phyloP scores from a whole-genome alignment of 2,329 filamentous ascomycete species.

The Polychaeton citri region DNA sequence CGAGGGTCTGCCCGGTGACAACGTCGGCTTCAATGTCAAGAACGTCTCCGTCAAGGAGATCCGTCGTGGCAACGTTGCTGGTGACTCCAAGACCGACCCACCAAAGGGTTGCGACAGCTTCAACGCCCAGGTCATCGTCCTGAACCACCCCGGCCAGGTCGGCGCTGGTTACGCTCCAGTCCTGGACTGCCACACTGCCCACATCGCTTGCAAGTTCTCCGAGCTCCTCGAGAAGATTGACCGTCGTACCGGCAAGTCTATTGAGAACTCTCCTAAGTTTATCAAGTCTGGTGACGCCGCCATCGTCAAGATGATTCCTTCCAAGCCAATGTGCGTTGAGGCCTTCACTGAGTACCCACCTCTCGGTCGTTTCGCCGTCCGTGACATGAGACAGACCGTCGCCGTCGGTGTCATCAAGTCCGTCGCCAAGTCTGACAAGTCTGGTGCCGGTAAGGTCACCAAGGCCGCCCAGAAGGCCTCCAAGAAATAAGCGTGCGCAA shows the following conservation, averaged over 20 bases:
- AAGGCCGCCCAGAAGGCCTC: conserved; percentile 27
- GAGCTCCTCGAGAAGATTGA: conserved; percentile 99
- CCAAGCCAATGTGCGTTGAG: conserved; percentile 99
- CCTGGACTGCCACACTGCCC: conserved; percentile 99
- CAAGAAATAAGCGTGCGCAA: conserved; percentile 22
- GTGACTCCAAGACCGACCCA: conserved; percentile 99
- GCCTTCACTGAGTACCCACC: conserved; percentile 99
- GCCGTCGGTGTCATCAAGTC: conserved; percentile 90
- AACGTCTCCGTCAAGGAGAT: conserved; percentile 99
- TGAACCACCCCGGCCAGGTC: conserved; percentile 99
- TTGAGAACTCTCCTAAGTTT: conserved; percentile 90
- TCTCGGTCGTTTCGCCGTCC: conserved; percentile 99
- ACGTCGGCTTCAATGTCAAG: conserved; percentile 99
- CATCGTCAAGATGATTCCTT: conserved; percentile 99
- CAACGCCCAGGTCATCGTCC: conserved; percentile 99
- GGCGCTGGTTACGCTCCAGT: conserved; percentile 98
- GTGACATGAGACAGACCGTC: conserved; percentile 83
- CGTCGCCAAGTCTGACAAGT: conserved; percentile 34
- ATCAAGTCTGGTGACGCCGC: conserved; percentile 99
- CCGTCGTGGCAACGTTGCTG: conserved; percentile 98
- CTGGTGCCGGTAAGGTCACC: conserved; percentile 36
- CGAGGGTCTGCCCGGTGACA: conserved; percentile 96
- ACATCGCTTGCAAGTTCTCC: conserved; percentile 99
- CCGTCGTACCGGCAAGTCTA: conserved; percentile 97
- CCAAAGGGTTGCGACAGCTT: conserved; percentile 79